phyloP scores from a whole-genome alignment of 371 early-diverging fungal genomes.

The Mortierella sp. region DNA sequence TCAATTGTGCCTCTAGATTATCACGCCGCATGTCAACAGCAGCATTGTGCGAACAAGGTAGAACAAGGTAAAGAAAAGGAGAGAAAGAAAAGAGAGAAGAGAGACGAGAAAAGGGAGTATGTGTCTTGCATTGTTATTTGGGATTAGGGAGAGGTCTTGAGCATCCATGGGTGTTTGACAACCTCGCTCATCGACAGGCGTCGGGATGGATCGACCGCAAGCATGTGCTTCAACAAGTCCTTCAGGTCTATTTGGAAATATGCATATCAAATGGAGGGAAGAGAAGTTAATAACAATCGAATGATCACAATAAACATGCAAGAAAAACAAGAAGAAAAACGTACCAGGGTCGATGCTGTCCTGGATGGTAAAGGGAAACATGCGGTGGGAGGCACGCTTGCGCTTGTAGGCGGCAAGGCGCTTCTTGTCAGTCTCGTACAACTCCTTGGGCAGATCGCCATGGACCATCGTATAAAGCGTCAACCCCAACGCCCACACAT shows the following conservation, averaged over 20 bases:
- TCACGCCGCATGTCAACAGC: neutral
- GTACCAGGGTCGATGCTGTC: constrained; percentile 38
- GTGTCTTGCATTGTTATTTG: neutral
- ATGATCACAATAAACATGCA: neutral
- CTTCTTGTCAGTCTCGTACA: constrained; percentile 36
- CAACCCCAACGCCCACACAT: constrained; percentile 52
- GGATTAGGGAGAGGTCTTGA: neutral
- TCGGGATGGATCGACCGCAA: constrained; percentile 35
- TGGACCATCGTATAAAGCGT: constrained; percentile 49
- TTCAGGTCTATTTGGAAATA: constrained; percentile 21
- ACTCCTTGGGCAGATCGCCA: constrained; percentile 47
- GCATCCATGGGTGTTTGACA: constrained; percentile 43
- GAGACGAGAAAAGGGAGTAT: neutral
- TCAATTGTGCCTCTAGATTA: constrained; percentile 2
- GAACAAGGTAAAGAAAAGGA: neutral
- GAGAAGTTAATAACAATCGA: neutral
- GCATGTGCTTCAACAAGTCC: constrained; percentile 42
- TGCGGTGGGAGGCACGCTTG: constrained; percentile 29
- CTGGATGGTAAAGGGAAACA: constrained; percentile 41
- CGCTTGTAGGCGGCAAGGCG: constrained; percentile 29
- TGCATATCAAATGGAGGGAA: neutral
- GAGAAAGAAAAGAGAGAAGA: neutral
- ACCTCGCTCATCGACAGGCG: constrained; percentile 48
- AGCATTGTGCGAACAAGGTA: neutral
- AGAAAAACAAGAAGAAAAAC: neutral